Percentiles rank a stretch among this genome's conserved stretches.
Conservation (phyloP, 805 yeast species). For the Gaillardinia entomophila region DNA sequence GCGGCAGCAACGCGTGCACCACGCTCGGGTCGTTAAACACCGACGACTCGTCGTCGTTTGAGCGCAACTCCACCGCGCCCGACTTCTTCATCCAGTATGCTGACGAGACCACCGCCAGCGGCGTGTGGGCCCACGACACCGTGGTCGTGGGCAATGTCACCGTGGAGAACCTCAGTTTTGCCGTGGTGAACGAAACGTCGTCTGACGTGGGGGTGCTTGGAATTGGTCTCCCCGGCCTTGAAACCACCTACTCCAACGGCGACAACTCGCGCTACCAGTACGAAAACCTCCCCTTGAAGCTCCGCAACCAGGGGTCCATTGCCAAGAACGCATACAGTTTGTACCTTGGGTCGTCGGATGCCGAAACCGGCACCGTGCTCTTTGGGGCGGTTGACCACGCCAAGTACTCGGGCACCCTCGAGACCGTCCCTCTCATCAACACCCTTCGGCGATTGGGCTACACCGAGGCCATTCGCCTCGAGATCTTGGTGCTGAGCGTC, state of each 20-base stretch:
- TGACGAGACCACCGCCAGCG: conserved; percentile 43
- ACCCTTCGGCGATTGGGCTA: conserved; percentile 25
- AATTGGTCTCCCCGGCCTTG: conserved; percentile 65
- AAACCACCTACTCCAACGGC: conserved; percentile 41
- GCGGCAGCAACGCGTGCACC: conserved; percentile 29
- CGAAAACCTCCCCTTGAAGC: conserved; percentile 33
- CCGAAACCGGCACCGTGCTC: conserved; percentile 26
- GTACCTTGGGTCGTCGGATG: conserved; percentile 21
- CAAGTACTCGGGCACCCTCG: conserved; percentile 29
- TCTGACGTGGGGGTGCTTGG: conserved; percentile 70
- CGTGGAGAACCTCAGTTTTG: conserved; percentile 55
- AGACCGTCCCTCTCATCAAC: conserved; percentile 38
- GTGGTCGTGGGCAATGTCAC: conserved; percentile 46
- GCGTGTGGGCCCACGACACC: conserved; percentile 54
- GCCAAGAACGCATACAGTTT: conserved; percentile 30
- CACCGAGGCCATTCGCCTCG: conserved; percentile 38
- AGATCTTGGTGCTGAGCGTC: conserved; percentile 42
- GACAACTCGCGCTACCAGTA: conserved; percentile 19
- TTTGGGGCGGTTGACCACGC: conserved; percentile 42
- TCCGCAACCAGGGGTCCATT: conserved; percentile 27
- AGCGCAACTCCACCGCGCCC: conserved; percentile 33
- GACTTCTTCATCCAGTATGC: conserved; percentile 42
- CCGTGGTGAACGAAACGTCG: conserved; percentile 62
- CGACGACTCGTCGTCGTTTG: conserved; percentile 31
- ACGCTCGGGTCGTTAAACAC: conserved; percentile 45